Conservation (phyloP, 495 filamentous ascomycete genomes). For the Glarea lozoyensis region DNA sequence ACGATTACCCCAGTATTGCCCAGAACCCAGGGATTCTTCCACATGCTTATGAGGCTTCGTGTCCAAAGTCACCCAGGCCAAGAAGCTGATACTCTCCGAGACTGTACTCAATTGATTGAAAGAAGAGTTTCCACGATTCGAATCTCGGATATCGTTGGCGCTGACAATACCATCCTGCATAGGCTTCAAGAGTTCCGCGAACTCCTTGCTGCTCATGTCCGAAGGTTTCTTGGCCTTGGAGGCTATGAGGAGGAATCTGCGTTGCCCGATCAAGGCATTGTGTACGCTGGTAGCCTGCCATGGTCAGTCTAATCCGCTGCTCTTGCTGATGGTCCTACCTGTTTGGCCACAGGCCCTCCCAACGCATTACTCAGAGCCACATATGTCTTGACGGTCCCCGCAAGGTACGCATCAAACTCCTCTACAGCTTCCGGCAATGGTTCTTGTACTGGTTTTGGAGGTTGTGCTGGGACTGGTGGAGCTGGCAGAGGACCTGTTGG, state of each 20-base stretch:
- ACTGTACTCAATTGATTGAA: conserved; percentile 77
- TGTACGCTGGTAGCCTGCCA: conserved; percentile 18
- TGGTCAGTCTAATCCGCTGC: conserved; percentile 1
- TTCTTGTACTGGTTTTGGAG: conserved; percentile 40
- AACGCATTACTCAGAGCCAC: conserved; percentile 68
- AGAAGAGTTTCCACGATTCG: conserved; percentile 57
- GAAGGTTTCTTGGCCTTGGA: conserved; percentile 91
- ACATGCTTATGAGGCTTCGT: conserved; percentile 74
- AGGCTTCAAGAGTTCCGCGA: conserved; percentile 55
- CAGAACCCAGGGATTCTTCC: conserved; percentile 63
- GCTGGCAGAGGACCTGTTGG: conserved; percentile 28
- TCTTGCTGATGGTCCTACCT: conserved; percentile 28
- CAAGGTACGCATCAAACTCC: conserved; percentile 78
- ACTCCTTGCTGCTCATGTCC: conserved; percentile 54
- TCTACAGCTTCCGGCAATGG: conserved; percentile 67
- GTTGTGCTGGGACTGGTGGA: conserved; percentile 21
- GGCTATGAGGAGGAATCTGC: conserved; percentile 78
- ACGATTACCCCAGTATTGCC: conserved; percentile 86
- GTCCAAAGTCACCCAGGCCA: conserved; percentile 79
- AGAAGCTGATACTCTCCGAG: conserved; percentile 75
- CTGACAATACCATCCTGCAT: conserved; percentile 71
- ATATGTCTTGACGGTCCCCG: conserved; percentile 65
- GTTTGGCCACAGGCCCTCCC: conserved; percentile 69
- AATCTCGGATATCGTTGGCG: conserved; percentile 69
- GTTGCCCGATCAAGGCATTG: conserved; percentile 61